A percentile compares a stretch with the other conserved stretches of the same genome.
Conservation (phyloP, 164 flowering plant genomes). For the Annona squamosa region DNA sequence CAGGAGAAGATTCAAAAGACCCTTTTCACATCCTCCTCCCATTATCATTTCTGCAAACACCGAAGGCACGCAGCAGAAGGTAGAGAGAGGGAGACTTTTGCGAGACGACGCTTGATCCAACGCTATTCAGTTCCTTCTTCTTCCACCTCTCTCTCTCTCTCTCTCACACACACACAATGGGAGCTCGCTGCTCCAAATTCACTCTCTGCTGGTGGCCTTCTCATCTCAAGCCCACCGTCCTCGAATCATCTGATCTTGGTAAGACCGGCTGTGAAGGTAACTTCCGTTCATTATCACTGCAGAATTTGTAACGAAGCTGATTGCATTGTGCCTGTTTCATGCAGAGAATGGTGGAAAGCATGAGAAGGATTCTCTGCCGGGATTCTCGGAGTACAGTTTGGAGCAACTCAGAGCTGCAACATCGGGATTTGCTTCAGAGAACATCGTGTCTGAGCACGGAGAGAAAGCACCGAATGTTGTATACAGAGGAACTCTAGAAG, state of each 20-base stretch:
- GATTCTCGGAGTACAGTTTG: conserved; percentile 57
- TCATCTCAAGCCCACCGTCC: conserved; percentile 47
- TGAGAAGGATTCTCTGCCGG: conserved; percentile 34
- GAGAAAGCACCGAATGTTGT: conserved; percentile 95
- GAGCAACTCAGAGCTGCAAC: conserved; percentile 72
- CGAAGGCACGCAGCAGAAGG: not conserved
- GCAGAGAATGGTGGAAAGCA: conserved; percentile 50
- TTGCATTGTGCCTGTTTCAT: conserved; percentile 3
- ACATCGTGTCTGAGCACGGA: conserved; percentile 92
- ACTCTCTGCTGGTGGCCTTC: conserved; percentile 75
- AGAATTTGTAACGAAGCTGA: not conserved
- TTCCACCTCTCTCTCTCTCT: conserved; percentile 1
- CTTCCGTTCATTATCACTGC: not conserved
- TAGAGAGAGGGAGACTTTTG: not conserved
- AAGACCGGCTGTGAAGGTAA: not conserved
- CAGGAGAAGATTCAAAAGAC: not conserved
- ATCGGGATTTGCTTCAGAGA: conserved; percentile 58
- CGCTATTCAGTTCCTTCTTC: not conserved
- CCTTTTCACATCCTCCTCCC: not conserved
- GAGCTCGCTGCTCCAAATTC: conserved; percentile 71
- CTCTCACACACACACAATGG: conserved; percentile 35
- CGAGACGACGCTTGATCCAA: too few species aligned
- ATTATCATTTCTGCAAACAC: not conserved
- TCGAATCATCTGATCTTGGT: conserved; percentile 64
- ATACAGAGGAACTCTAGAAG: conserved; percentile 59